Evolutionary conservation across 176 grass and related monocot species (phyloP).

Genomic region (Alloteropsis semialata): DNA sequence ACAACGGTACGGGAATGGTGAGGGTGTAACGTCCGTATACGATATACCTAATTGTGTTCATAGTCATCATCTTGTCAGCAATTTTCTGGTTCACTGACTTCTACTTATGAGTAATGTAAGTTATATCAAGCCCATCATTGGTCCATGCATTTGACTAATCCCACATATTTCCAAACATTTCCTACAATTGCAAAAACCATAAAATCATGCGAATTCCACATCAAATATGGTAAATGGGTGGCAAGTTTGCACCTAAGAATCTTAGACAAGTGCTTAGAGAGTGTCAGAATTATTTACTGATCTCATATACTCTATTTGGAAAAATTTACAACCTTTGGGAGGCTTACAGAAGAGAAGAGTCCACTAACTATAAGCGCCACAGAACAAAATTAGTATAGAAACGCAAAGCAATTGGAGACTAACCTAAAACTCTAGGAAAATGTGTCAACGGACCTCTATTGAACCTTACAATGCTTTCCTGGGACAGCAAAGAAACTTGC

Average conservation of each 20-base stretch:
- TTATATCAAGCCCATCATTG: background rate
- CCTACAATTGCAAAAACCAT: background rate
- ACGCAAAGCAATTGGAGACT: background rate
- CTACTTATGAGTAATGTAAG: background rate
- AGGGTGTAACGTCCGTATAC: background rate
- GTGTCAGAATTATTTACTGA: background rate
- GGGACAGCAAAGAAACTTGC: background rate
- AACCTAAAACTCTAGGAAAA: background rate
- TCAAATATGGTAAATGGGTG: background rate
- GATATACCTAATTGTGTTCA: background rate
- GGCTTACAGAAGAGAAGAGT: background rate
- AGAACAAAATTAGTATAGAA: background rate
- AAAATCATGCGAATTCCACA: no score
- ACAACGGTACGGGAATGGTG: conserved; percentile 24
- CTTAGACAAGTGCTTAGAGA: background rate
- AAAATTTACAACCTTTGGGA: background rate
- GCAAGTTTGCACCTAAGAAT: no score
- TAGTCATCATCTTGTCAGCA: background rate
- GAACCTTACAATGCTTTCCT: background rate
- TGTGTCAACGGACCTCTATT: background rate
- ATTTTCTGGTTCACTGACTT: background rate
- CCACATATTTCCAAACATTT: background rate
- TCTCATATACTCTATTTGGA: background rate
- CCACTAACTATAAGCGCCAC: background rate
- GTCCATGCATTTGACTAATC: background rate